Evolutionary conservation across 179 eudicot genomes (phyloP).

Genomic region (Camellia oleifera): DNA sequence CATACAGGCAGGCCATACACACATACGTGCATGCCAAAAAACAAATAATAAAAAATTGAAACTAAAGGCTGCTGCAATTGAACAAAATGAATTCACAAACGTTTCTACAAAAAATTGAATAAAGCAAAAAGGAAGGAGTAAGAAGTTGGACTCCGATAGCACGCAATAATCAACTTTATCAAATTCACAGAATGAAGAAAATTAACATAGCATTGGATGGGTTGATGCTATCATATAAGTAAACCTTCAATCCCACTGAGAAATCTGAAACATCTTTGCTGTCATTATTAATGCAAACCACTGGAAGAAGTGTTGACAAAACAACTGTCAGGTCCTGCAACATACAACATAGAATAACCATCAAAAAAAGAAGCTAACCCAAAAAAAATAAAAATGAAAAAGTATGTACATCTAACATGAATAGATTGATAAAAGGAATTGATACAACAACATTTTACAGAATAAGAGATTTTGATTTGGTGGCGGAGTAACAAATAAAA

Average conservation of each 20-base stretch:
- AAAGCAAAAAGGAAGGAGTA: not conserved
- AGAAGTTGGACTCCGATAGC: not conserved
- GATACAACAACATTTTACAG: not conserved
- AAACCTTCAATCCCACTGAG: slow-evolving; percentile 82
- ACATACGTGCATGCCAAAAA: not conserved
- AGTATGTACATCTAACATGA: not conserved
- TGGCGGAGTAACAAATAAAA: not conserved
- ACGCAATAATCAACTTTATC: not conserved
- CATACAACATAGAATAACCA: slow-evolving; percentile 14
- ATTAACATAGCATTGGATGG: not conserved
- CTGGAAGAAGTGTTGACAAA: slow-evolving; percentile 86
- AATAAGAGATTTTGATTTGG: not conserved
- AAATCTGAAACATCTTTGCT: slow-evolving; percentile 62
- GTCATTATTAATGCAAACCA: slow-evolving; percentile 63
- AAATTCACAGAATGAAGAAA: not conserved
- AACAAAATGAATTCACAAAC: not conserved
- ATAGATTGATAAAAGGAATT: not conserved
- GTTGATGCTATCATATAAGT: not conserved
- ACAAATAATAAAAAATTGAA: not conserved
- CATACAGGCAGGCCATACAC: not conserved
- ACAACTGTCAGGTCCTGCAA: slow-evolving; percentile 87
- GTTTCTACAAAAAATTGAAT: not conserved
- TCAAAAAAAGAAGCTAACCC: not conserved
- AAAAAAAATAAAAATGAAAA: not conserved
- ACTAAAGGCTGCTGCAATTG: slow-evolving; percentile 1